These are phyloP conservation scores for Mycena capillaripes DNA, from an alignment of 768 basidiomycete genomes.

Conservation along the genomic window DNA sequence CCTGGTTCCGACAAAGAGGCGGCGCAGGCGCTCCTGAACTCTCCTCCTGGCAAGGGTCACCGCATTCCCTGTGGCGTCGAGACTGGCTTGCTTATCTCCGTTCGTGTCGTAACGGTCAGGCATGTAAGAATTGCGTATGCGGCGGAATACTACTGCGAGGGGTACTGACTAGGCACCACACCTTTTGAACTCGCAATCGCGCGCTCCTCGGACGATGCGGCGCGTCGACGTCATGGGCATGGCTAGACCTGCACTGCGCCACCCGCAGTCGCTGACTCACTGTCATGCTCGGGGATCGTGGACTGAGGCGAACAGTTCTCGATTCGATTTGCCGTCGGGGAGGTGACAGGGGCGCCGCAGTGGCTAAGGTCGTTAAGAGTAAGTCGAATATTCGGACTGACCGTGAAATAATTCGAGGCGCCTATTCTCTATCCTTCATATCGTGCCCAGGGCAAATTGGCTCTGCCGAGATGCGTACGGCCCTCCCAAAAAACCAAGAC, in stretches of 20 bases:
- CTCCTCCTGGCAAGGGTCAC: not conserved
- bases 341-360: not conserved
- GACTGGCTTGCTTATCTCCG: not conserved
- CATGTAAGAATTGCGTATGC: not conserved
- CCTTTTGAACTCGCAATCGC: not conserved
- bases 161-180: not conserved
- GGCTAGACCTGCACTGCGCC: not conserved
- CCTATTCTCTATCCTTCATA: too few relatives aligned
- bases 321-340: not conserved
- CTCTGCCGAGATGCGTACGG: too few relatives aligned
- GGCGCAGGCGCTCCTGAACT: not conserved
- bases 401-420: too few relatives aligned
- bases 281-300: too few relatives aligned
- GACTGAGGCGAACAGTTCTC: too few relatives aligned
- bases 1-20: not conserved
- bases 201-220: not conserved
- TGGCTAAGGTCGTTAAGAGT: too few relatives aligned
- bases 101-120: not conserved
- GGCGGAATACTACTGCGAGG: not conserved
- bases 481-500: too few relatives aligned
- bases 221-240: not conserved
- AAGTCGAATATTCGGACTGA: too few relatives aligned
- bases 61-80: not conserved
- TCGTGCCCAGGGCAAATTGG: too few relatives aligned
- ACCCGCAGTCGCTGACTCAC: not conserved